Percentiles rank a stretch among this genome's conserved stretches.
These are phyloP conservation scores for Aschersonia sp. DNA, from an alignment of 2,329 filamentous ascomycete species.

Conservation along the genomic window DNA sequence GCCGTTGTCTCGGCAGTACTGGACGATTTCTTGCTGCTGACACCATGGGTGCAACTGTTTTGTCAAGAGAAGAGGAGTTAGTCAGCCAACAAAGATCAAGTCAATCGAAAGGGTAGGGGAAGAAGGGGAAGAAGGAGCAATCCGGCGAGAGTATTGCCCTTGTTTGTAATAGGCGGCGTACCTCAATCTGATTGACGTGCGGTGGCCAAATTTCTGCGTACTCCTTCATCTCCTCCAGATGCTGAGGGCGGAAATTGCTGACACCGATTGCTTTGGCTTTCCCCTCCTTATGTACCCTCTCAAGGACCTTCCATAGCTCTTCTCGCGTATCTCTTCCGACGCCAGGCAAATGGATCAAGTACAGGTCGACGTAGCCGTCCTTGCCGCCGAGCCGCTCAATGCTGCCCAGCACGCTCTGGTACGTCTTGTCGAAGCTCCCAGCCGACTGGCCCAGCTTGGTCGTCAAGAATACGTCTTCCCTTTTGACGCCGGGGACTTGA, in stretches of 20 bases:
- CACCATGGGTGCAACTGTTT: slow-evolving; percentile 57
- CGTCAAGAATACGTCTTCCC: slow-evolving; percentile 51
- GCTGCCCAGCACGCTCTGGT: slow-evolving; percentile 43
- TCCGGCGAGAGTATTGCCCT: too few relatives aligned
- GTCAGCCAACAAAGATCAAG: too few relatives aligned
- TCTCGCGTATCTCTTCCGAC: slow-evolving; percentile 38
- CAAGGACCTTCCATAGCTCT: slow-evolving; percentile 51
- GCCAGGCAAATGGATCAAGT: slow-evolving; percentile 53
- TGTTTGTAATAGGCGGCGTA: slow-evolving; percentile 17
- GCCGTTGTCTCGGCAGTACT: slow-evolving; percentile 60
- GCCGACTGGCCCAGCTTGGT: slow-evolving; percentile 45
- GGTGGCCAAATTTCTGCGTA: slow-evolving; percentile 55
- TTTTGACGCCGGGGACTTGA: slow-evolving; percentile 32
- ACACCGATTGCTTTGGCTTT: slow-evolving; percentile 53
- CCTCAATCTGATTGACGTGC: slow-evolving; percentile 62
- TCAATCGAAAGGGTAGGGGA: too few relatives aligned
- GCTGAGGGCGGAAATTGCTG: slow-evolving; percentile 53
- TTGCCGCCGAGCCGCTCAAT: slow-evolving; percentile 43
- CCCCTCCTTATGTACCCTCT: slow-evolving; percentile 44
- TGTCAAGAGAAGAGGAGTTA: too few relatives aligned
- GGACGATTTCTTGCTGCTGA: slow-evolving; percentile 30
- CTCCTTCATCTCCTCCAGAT: slow-evolving; percentile 53
- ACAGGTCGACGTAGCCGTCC: slow-evolving; percentile 54
- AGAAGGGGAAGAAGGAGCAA: too few relatives aligned
- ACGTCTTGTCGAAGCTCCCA: slow-evolving; percentile 37